Base-by-base conservation (phyloP, 2,329 filamentous ascomycete genomes). In the Aspergillus luchuensis region DNA sequence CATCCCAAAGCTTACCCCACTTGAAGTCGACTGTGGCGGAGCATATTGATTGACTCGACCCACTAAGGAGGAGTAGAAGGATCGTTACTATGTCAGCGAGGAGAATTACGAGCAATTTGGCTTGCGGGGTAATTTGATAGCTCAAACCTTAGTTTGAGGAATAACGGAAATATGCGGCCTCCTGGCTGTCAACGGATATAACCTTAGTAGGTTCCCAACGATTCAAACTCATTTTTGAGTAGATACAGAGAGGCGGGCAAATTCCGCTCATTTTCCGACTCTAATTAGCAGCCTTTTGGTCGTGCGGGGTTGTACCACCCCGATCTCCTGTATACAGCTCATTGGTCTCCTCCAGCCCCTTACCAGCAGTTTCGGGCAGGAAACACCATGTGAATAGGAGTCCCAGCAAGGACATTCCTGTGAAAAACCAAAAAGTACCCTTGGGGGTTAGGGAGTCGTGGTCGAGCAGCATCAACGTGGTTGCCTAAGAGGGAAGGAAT, bases 391-490 rank as follows among this genome's bases (percentile, higher is more conserved):
- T 36, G 21, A 58, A 58, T 7, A 56, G 10, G 11, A 61, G 38
- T 1, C 55, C 59, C 10, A 61, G 43, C 23, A 55, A n/a, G 8
- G 55, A 61, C 36, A 52, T 58, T 5, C 49, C 56, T 4, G 59
- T 57, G 38, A 61, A 61, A n/a, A 61, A 57, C 56, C 57, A 39
- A 25, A 61, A 61, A 11, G 59, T 57, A 3, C 59, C 59, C 39
- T 43, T 50, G n/a, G 30, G 21, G 5, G 57, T 52, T 0, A 81
- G 64, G 0, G 74, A 75, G 2, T 72, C 5, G 81, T 72, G 6
- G 77, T 79, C 8, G 25, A 56, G 53, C 8, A 56, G 39, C 53
- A 56, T 47, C 53, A 56, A 15, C 5, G 53, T 43, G 19, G 53
- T 56, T 3, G 53, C 53, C 52, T 55, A 55, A 2, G 5, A 10